Conservation (phyloP, 2,329 filamentous ascomycete species). For the Aspergillus texensis region DNA sequence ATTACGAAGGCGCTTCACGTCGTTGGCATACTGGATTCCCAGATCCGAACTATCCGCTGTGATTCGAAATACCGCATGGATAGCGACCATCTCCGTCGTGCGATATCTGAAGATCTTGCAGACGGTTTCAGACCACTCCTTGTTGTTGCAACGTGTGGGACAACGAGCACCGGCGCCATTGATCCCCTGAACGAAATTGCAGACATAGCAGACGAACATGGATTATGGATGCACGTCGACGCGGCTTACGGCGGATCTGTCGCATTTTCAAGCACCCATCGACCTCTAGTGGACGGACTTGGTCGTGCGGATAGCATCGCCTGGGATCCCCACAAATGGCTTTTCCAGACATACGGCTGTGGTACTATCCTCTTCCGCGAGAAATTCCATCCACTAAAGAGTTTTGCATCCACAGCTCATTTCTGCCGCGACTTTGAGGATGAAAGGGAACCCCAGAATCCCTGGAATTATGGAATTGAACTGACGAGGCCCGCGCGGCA, state of each 20-base stretch:
- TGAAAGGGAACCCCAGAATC: conserved; percentile 14
- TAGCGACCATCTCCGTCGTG: not conserved
- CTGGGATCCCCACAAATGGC: conserved; percentile 31
- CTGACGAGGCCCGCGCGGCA: conserved; percentile 22
- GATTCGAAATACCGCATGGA: conserved; percentile 19
- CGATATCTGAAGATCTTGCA: conserved; percentile 8
- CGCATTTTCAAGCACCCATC: conserved; percentile 16
- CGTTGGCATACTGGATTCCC: conserved; percentile 17
- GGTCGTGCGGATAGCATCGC: conserved; percentile 25
- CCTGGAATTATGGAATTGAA: conserved; percentile 25
- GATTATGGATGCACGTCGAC: conserved; percentile 28
- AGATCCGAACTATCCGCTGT: conserved; percentile 16
- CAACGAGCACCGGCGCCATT: conserved; percentile 22
- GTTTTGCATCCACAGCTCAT: conserved; percentile 19
- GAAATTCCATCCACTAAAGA: conserved; percentile 11
- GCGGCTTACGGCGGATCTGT: conserved; percentile 24
- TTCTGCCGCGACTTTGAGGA: conserved; percentile 17
- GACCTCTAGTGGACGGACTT: conserved; percentile 14
- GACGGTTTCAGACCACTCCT: conserved; percentile 15
- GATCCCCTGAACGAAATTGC: conserved; percentile 21
- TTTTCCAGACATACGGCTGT: conserved; percentile 29
- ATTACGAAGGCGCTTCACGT: conserved; percentile 18
- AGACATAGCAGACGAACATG: conserved; percentile 8
- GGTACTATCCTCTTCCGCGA: conserved; percentile 24
- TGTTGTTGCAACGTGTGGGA: conserved; percentile 21